Conservation (phyloP, 1,139 yeast species). For the Nakaseomyces nivariensis region DNA sequence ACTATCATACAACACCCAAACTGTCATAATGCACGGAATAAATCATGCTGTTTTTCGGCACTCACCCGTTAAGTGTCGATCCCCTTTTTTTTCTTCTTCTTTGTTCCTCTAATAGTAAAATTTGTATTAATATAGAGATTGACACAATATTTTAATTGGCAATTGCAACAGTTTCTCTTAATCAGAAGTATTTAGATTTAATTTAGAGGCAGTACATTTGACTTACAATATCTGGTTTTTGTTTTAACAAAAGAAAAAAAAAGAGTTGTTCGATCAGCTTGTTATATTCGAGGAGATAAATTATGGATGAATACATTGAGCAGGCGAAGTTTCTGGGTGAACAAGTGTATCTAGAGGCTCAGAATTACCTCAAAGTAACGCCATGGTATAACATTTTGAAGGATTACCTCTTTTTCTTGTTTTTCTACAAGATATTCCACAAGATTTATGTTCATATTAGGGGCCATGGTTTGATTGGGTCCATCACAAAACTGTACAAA, state of each 20-base stretch:
- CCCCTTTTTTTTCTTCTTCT: no score
- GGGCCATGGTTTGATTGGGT: constrained; percentile 37
- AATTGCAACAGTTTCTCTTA: neutral
- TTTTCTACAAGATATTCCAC: constrained; percentile 9
- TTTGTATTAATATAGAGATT: no score
- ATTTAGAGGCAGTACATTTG: no score
- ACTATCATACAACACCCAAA: no score
- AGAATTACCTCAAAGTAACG: constrained; percentile 7
- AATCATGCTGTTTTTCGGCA: neutral
- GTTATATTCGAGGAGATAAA: neutral
- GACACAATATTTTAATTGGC: neutral
- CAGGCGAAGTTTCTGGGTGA: neutral
- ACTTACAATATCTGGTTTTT: no score
- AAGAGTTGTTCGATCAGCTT: no score
- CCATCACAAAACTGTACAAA: constrained; percentile 16
- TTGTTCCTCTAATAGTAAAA: no score
- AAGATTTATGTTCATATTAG: constrained; percentile 9
- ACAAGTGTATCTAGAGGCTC: neutral
- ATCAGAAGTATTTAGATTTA: no score
- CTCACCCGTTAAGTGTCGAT: no score
- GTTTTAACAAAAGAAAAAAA: no score
- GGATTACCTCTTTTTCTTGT: constrained; percentile 14
- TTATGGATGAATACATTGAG: neutral
- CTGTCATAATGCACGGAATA: neutral
- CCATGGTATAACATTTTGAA: constrained; percentile 16